These are phyloP conservation scores for Aspergillus unguis DNA, from an alignment of 2,329 filamentous ascomycete genomes.

Conservation along the genomic window DNA sequence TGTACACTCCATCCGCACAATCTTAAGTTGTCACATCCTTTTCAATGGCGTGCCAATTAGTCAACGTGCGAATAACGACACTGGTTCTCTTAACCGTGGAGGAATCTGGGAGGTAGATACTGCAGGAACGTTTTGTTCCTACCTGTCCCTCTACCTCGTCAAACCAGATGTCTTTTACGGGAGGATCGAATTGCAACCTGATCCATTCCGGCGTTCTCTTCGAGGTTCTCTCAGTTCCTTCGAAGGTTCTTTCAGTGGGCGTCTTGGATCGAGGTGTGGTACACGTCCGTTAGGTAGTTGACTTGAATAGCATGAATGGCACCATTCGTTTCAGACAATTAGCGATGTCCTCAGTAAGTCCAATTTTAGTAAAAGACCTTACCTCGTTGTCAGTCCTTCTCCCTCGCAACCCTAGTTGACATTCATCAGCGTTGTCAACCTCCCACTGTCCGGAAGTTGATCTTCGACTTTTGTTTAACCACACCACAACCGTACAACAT, in stretches of 20 bases:
- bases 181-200: constrained; percentile 30
- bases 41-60: constrained; percentile 88
- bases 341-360: no score
- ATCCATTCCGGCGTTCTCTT: constrained; percentile 25
- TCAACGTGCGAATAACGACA: constrained; percentile 84
- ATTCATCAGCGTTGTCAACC: no score
- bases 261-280: constrained; percentile 32
- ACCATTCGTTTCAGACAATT: neutral
- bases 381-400: no score
- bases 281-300: constrained; percentile 18
- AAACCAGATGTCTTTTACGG: constrained; percentile 24
- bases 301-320: constrained; percentile 7
- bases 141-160: constrained; percentile 22
- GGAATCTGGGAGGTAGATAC: constrained; percentile 25
- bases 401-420: no score
- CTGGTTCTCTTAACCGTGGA: constrained; percentile 34
- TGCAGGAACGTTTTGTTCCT: constrained; percentile 35
- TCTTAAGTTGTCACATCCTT: constrained; percentile 93
- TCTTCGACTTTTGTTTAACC: no score
- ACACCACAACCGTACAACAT: no score
- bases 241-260: constrained; percentile 18
- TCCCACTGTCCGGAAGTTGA: no score
- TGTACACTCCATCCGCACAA: constrained; percentile 61
- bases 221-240: constrained; percentile 6
- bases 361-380: no score